phyloP scores from a whole-genome alignment of 1,284 basidiomycete species.

The Amylostereum areolatum region DNA sequence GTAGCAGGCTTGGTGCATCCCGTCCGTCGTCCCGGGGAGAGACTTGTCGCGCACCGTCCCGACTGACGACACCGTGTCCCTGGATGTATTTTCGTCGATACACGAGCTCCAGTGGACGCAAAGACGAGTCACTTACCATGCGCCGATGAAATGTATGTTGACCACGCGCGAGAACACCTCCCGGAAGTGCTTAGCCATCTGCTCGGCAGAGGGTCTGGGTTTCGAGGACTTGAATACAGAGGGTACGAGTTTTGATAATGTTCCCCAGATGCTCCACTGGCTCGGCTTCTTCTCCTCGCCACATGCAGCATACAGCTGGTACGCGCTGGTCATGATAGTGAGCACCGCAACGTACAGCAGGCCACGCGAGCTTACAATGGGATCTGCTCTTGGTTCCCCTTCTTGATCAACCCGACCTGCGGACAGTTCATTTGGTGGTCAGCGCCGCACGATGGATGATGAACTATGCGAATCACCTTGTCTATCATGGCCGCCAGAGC shows the following conservation, averaged over 20 bases:
- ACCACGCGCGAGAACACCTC: constrained; percentile 20
- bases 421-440: no score
- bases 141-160: constrained; percentile 31
- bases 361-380: constrained; percentile 22
- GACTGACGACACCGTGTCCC: constrained; percentile 27
- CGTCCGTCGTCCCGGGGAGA: constrained; percentile 17
- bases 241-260: no score
- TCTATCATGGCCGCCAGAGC: constrained; percentile 30
- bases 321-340: constrained; percentile 22
- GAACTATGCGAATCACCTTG: constrained; percentile 12
- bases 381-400: constrained; percentile 29
- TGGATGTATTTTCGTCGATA: neutral
- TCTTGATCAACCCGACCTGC: constrained; percentile 26
- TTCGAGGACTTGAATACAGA: no score
- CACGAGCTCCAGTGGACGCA: neutral
- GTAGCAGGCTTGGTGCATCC: constrained; percentile 10
- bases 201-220: neutral
- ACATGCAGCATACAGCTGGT: constrained; percentile 21
- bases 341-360: neutral
- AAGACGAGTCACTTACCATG: constrained; percentile 21
- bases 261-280: neutral
- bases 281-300: neutral
- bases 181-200: constrained; percentile 21
- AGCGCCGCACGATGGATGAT: no score
- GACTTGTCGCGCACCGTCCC: constrained; percentile 21